Conservation (phyloP, 2,329 filamentous ascomycete genomes). For the Phialocephala subalpina region DNA sequence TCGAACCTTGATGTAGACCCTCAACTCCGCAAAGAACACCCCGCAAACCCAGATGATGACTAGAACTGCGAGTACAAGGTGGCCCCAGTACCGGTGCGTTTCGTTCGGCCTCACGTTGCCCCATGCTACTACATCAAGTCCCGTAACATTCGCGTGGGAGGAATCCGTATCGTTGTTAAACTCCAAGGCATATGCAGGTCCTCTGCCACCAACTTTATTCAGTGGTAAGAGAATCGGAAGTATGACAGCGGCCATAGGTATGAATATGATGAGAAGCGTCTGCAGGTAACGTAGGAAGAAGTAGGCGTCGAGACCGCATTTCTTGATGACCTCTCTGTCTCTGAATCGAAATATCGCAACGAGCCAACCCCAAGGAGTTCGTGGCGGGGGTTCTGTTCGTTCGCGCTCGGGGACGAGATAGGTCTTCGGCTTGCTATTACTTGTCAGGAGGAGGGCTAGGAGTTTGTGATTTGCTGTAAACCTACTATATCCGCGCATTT, state of each 20-base stretch:
- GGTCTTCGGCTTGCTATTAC: constrained; percentile 76
- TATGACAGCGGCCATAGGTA: constrained; percentile 80
- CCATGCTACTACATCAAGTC: constrained; percentile 86
- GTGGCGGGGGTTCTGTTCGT: constrained; percentile 77
- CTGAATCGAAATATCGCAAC: constrained; percentile 71
- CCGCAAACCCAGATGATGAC: constrained; percentile 86
- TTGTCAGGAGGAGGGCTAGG: constrained; percentile 26
- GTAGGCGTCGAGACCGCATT: constrained; percentile 95
- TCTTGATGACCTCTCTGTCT: constrained; percentile 87
- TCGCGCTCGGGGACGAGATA: constrained; percentile 88
- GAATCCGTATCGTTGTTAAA: constrained; percentile 44
- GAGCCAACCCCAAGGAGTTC: constrained; percentile 56
- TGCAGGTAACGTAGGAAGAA: constrained; percentile 94
- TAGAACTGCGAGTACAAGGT: constrained; percentile 79
- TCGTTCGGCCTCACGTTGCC: constrained; percentile 78
- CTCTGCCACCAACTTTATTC: constrained; percentile 77
- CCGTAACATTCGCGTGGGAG: constrained; percentile 48
- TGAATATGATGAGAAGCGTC: constrained; percentile 88
- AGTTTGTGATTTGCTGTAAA: constrained; percentile 26
- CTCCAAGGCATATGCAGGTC: constrained; percentile 50
- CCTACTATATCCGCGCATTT: constrained; percentile 83
- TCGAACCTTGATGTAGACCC: constrained; percentile 89
- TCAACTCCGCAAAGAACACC: constrained; percentile 86
- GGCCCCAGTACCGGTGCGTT: constrained; percentile 80
- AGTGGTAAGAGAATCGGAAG: constrained; percentile 87